A percentile compares a stretch with the other conserved stretches of the same genome.
These are phyloP conservation scores for Elaeagnus macrophylla DNA, from an alignment of 306 rosid genomes.

Conservation along the genomic window DNA sequence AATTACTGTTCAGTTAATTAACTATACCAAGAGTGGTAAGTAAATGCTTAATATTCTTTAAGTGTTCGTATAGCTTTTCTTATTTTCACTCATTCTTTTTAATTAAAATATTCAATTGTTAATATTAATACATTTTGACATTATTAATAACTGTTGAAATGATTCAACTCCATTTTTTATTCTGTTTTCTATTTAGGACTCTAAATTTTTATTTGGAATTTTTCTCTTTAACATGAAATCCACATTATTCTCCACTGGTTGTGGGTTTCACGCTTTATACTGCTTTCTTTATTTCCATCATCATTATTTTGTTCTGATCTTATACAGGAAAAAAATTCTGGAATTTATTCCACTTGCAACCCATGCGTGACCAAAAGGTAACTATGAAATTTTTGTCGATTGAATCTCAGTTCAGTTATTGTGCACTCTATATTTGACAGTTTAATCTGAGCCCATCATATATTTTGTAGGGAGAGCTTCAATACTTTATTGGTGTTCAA, in stretches of 20 bases:
- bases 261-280: constrained; percentile 1
- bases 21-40: constrained; percentile 88
- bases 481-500: constrained; percentile 94
- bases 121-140: no score
- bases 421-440: constrained; percentile 1
- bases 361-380: constrained; percentile 90
- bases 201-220: no score
- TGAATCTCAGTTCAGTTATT: constrained; percentile 6
- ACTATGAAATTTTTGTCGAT: constrained; percentile 14
- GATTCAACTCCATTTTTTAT: no score
- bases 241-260: not conserved
- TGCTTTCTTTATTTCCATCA: not conserved
- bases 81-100: constrained; percentile 9
- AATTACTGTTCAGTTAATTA: constrained; percentile 85
- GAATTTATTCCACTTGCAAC: constrained; percentile 96
- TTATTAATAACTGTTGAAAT: no score
- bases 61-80: not conserved
- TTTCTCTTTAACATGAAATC: no score
- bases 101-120: no score
- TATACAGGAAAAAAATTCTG: constrained; percentile 77
- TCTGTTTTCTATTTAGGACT: no score
- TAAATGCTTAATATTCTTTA: constrained; percentile 10
- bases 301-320: constrained; percentile 15
- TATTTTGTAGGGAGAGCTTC: constrained; percentile 75
- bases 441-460: constrained; percentile 11